Evolutionary conservation across 192 early-diverging fungal genomes (phyloP).

Genomic region (Dissophora ornata): DNA sequence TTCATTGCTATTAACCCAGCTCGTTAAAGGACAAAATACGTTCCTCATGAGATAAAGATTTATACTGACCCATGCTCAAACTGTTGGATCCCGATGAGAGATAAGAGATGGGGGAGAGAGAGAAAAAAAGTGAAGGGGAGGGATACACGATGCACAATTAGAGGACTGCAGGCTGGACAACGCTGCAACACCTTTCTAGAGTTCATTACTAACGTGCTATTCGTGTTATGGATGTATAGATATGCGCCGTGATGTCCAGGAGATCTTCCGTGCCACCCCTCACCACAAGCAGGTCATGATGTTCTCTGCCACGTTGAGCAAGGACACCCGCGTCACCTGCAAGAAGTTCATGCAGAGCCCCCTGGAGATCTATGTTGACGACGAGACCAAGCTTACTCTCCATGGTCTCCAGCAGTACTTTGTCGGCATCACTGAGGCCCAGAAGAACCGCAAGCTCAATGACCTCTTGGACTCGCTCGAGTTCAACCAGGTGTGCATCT

Average conservation of each 20-base stretch:
- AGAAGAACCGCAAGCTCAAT: slow-evolving; percentile 95
- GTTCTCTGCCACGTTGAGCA: slow-evolving; percentile 95
- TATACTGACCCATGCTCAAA: slow-evolving; percentile 32
- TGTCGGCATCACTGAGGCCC: slow-evolving; percentile 82
- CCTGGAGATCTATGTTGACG: slow-evolving; percentile 97
- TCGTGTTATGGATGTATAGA: slow-evolving; percentile 62
- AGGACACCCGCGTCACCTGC: slow-evolving; percentile 93
- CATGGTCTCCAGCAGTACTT: slow-evolving; percentile 98
- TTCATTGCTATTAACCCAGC: slow-evolving; percentile 80
- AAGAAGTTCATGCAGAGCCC: slow-evolving; percentile 99
- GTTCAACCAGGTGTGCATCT: slow-evolving; percentile 99
- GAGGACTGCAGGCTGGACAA: too few species aligned
- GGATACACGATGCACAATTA: too few species aligned
- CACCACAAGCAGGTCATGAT: slow-evolving; percentile 99
- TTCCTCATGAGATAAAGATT: slow-evolving; percentile 56
- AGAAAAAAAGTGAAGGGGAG: too few species aligned
- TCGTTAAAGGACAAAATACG: slow-evolving; percentile 69
- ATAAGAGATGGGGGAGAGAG: not conserved
- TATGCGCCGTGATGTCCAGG: slow-evolving; percentile 97
- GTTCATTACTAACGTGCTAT: too few species aligned
- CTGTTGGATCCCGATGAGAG: not conserved
- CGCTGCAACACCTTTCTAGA: too few species aligned
- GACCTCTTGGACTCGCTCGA: slow-evolving; percentile 93
- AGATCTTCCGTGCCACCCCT: slow-evolving; percentile 93
- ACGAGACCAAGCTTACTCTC: slow-evolving; percentile 96